A percentile compares a stretch with the other conserved stretches of the same genome.
Evolutionary conservation across 352 stramenopile species (phyloP).

Genomic region (Phytophthora hibernalis): DNA sequence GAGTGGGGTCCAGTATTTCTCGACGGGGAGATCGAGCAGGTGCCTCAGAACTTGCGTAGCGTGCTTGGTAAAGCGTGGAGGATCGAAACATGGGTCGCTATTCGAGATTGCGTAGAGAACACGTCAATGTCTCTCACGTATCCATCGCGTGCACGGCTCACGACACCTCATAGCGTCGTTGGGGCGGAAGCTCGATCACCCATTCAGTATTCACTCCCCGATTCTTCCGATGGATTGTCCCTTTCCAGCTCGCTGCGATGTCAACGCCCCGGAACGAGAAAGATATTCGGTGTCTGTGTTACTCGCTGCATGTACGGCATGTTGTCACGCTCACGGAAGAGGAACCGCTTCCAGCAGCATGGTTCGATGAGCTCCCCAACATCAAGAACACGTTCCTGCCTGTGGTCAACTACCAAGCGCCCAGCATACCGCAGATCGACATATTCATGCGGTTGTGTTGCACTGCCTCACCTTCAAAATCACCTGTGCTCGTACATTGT

Average conservation of each 20-base stretch:
- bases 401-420: slow-evolving; percentile 63
- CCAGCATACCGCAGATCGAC: slow-evolving; percentile 63
- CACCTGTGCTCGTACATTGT: slow-evolving; percentile 67
- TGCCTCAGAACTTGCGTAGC: slow-evolving; percentile 28
- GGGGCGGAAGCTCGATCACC: neutral
- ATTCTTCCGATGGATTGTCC: slow-evolving; percentile 59
- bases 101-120: slow-evolving; percentile 12
- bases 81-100: slow-evolving; percentile 17
- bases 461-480: neutral
- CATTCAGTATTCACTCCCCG: slow-evolving; percentile 39
- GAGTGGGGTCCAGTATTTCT: slow-evolving; percentile 47
- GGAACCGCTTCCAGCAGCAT: slow-evolving; percentile 37
- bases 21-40: slow-evolving; percentile 36
- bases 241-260: slow-evolving; percentile 51
- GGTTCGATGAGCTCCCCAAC: slow-evolving; percentile 36
- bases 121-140: slow-evolving; percentile 14
- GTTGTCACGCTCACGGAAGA: slow-evolving; percentile 53
- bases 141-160: slow-evolving; percentile 17
- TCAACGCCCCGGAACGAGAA: slow-evolving; percentile 43
- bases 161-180: neutral
- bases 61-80: slow-evolving; percentile 37
- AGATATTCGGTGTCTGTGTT: slow-evolving; percentile 41
- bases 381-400: slow-evolving; percentile 54
- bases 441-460: slow-evolving; percentile 61
- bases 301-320: slow-evolving; percentile 39